Conservation (phyloP, 257 asterid genomes). For the Penstemon newberryi region DNA sequence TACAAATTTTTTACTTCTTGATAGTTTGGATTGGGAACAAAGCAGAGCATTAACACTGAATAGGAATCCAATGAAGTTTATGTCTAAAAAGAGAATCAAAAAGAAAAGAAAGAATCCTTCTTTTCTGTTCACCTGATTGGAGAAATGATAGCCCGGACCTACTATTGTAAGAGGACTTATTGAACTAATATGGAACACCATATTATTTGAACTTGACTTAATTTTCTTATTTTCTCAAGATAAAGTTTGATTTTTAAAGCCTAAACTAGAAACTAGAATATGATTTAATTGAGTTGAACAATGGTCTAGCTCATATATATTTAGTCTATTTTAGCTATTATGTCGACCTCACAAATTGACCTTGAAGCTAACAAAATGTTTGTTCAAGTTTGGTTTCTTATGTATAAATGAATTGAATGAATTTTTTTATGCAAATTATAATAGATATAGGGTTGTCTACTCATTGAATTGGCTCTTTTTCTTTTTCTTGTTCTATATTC, state of each 20-base stretch:
- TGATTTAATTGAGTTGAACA: too few species aligned
- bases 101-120: background rate
- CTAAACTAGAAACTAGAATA: background rate
- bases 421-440: too few species aligned
- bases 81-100: background rate
- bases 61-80: constrained; percentile 5
- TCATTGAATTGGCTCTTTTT: constrained; percentile 21
- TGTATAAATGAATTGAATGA: too few species aligned
- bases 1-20: background rate
- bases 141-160: constrained; percentile 9
- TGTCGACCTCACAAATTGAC: too few species aligned
- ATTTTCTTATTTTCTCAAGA: background rate
- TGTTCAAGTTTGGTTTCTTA: too few species aligned
- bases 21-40: background rate
- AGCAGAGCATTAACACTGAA: background rate
- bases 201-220: too few species aligned
- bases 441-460: constrained; percentile 21
- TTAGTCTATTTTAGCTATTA: too few species aligned
- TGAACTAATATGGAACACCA: too few species aligned
- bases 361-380: too few species aligned
- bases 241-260: background rate
- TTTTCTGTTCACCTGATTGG: constrained; percentile 19
- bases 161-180: background rate
- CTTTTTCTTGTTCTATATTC: constrained; percentile 20
- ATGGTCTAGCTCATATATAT: too few species aligned